Evolutionary conservation across 352 stramenopile species (phyloP).

Genomic region (Phytophthora pseudosyringae): DNA sequence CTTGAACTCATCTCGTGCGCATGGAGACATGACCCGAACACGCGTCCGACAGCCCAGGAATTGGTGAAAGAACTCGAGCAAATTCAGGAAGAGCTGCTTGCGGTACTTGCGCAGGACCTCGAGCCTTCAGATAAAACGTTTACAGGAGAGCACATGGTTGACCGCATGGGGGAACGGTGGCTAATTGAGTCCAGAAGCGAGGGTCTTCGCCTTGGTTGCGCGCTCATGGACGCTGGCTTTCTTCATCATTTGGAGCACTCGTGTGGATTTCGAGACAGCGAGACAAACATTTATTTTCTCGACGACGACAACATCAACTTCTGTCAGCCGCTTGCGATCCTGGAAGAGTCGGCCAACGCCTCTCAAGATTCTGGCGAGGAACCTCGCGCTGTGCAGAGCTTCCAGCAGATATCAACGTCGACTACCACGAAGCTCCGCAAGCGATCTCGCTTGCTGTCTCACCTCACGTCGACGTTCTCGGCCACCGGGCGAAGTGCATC

Average conservation of each 20-base stretch:
- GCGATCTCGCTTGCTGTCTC: conserved; percentile 22
- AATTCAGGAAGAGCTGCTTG: conserved; percentile 61
- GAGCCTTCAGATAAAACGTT: conserved; percentile 29
- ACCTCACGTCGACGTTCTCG: conserved; percentile 23
- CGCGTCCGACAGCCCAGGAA: conserved; percentile 46
- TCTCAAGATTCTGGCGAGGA: conserved; percentile 23
- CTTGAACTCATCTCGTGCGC: conserved; percentile 54
- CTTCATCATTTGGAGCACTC: conserved; percentile 52
- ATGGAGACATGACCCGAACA: conserved; percentile 53
- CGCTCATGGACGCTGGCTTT: conserved; percentile 65
- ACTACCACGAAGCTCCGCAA: conserved; percentile 24
- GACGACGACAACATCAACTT: conserved; percentile 47
- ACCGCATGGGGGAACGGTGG: conserved; percentile 36
- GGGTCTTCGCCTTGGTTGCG: conserved; percentile 49
- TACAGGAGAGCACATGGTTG: conserved; percentile 30
- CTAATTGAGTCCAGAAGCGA: conserved; percentile 37
- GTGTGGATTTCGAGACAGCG: conserved; percentile 30
- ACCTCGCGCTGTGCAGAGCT: not conserved
- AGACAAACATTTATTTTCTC: conserved; percentile 45
- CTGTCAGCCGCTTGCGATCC: conserved; percentile 43
- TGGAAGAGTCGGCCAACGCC: conserved; percentile 24
- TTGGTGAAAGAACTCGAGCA: conserved; percentile 52
- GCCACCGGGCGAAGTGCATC: conserved; percentile 10
- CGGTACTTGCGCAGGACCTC: conserved; percentile 47
- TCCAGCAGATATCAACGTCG: conserved; percentile 2